Base-by-base conservation (phyloP, 352 stramenopile genomes). In the Phytophthora sp. region DNA sequence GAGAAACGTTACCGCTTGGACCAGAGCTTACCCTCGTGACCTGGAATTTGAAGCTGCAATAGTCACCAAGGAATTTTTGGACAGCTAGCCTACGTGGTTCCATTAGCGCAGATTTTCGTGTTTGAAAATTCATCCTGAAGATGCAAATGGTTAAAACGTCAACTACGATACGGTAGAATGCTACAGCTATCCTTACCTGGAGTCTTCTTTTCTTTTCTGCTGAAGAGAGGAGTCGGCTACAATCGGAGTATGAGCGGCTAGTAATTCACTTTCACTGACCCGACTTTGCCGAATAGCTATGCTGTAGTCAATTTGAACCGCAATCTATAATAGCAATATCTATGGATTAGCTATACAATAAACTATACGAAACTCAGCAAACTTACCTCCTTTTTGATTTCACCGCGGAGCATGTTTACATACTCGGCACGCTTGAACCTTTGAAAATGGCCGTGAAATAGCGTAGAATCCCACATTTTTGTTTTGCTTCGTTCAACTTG, bases 351-450 rank as follows among this genome's bases (percentile, higher is more conserved):
- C n/a, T n/a, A n/a, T n/a, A n/a, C n/a, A n/a, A n/a, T n/a, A n/a
- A n/a, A n/a, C n/a, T n/a, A n/a, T n/a, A n/a, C n/a, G n/a, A n/a
- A n/a, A n/a, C n/a, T n/a, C n/a, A n/a, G n/a, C n/a, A 12, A 3
- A 20, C 46, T 23, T 59, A 90, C 83, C 73, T 94, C 81, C 32
- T 87, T 88, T 45, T 91, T 88, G 48, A 94, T 91, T 38, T 90
- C 82, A 3, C 64, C 10, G 3, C 78, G 79, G 17, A 94, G 35
- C 75, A 89, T 88, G 2, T 60, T 75, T 1, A 87, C 69, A 27
- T 92, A 94, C 23, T 82, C 64, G 2, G 66, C 34, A 5, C 85
- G 73, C 9, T 82, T 74, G 44, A 94, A 92, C 13, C 85, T 70
- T 50, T 94, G 85, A 1, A 62, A 52, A 62, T 94, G 73, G 0